Base-by-base conservation (phyloP, 805 yeast species). In the Jamesozyma gamospora region DNA sequence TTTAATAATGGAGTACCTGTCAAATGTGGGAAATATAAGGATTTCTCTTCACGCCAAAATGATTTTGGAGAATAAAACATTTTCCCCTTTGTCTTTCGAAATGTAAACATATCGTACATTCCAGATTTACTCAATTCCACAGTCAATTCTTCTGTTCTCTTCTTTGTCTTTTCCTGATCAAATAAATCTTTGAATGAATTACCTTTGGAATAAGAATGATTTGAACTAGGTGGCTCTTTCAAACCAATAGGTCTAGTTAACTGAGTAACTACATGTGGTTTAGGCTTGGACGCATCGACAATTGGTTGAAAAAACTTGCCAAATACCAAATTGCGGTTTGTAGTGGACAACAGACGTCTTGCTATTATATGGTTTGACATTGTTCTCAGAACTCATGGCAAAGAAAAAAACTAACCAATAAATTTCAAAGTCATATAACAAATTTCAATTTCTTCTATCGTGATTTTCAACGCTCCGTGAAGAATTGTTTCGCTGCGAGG, bases 11-110 rank as follows among this genome's bases (percentile, higher is more conserved):
- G 68, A 17, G 67, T 68, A 0, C 79, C 90, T 19, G 62, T 56
- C 43, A 90, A 66, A 53, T 87, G 87, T 9, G 97, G 95, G 63
- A 92, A 85, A 56, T 75, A 92, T 35, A 76, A 63, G 0, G 96
- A 70, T 52, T 73, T 80, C 7, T 82, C 88, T 11, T 67, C 63
- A 43, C 73, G 74, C 72, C 90, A 88, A 50, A 74, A 80, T 1
- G 87, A 74, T n/a, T 73, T 67, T 1, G 97, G 97, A 0, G 95
- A 74, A 14, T 71, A 65, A 65, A 87, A 92, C 46, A 88, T 69
- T 62, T 87, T 86, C 18, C 97, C 98, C 29, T 77, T 73, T 2
- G 90, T 83, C 49, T 79, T 80, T 36, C 79, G 67, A 53, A 75
- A 79, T 2, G 73, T 69, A 51, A 74, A 74, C 53, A 79, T 67